Base-by-base conservation (phyloP, 768 basidiomycete genomes). In the Inosperma sp. region DNA sequence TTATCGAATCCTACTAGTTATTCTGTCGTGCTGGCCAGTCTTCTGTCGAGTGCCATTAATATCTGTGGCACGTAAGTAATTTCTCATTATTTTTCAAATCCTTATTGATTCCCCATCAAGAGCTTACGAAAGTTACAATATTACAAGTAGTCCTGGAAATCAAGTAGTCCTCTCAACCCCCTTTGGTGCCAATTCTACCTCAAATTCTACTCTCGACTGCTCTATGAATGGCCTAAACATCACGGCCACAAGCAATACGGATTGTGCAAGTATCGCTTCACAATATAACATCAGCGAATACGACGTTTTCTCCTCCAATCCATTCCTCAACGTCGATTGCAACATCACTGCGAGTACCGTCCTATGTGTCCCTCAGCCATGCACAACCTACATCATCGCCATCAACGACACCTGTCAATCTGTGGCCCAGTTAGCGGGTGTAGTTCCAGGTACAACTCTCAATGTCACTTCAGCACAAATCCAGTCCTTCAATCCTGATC, bases 291-390 rank as follows among this genome's bases (percentile, higher is more conserved):
- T 62, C 36, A 51, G 51, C 30, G 13, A 34, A 17, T 37, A 52
- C 31, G 37, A 40, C 33, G 35, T 62, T 37, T 30, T 56, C 9
- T 39, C 52, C 7, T 50, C 56, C 44, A 59, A 62, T 31, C 54
- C 60, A 2, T 54, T 51, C 42, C 51, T 55, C 31, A 43, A 27
- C 17, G 44, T 52, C 1, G 49, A 48, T 23, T 59, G 57, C 49
- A 31, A 19, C 8, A 44, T 61, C 31, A 27, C 12, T 12, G 53
- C 60, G 4, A 49, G 47, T 1, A 50, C 53, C 6, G 17, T 22
- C 9, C 35, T 62, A 7, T 62, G 61, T 35, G n/a, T 62, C 7
- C 52, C 52, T n/a, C 34, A 63, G 45, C 37, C 57, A 17, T 63
- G 62, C 46, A 46, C 34, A 16, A 49, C 49, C 10, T 63, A 59